Conservation (phyloP, 139 green algal species). For the Tetradesmus obliquus region DNA sequence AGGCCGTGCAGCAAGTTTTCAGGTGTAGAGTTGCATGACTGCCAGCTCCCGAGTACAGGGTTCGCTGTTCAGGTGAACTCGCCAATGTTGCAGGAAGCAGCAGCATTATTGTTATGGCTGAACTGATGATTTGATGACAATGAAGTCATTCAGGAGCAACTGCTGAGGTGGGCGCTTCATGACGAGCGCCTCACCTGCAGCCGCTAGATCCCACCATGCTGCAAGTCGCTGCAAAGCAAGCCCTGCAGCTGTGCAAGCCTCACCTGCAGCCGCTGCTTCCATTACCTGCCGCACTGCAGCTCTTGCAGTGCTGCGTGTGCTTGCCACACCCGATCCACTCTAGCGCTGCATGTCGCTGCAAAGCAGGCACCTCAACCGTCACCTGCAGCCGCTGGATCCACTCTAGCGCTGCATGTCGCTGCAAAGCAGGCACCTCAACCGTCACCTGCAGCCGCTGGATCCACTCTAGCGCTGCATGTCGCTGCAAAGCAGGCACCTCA, state of each 20-base stretch:
- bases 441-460: conserved; percentile 31
- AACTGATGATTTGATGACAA: too few relatives aligned
- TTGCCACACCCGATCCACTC: not conserved
- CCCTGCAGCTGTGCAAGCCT: not conserved
- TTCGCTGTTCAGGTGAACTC: too few relatives aligned
- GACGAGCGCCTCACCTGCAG: too few relatives aligned
- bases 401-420: not conserved
- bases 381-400: conserved; percentile 34
- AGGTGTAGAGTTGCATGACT: too few relatives aligned
- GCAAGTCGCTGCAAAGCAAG: not conserved
- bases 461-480: not conserved
- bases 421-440: not conserved
- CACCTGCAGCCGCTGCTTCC: conserved; percentile 30
- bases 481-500: not conserved
- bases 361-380: not conserved
- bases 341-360: not conserved
- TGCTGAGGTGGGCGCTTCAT: too few relatives aligned
- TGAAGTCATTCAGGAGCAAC: too few relatives aligned
- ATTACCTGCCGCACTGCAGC: conserved; percentile 13
- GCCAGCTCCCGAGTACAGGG: too few relatives aligned
- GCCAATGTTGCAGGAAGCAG: too few relatives aligned
- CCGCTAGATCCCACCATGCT: not conserved
- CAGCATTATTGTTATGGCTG: too few relatives aligned
- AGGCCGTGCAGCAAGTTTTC: too few relatives aligned
- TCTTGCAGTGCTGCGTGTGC: conserved; percentile 27